Evolutionary conservation across 2,329 filamentous ascomycete genomes (phyloP).

Genomic region (Tolypocladium pustulatum): DNA sequence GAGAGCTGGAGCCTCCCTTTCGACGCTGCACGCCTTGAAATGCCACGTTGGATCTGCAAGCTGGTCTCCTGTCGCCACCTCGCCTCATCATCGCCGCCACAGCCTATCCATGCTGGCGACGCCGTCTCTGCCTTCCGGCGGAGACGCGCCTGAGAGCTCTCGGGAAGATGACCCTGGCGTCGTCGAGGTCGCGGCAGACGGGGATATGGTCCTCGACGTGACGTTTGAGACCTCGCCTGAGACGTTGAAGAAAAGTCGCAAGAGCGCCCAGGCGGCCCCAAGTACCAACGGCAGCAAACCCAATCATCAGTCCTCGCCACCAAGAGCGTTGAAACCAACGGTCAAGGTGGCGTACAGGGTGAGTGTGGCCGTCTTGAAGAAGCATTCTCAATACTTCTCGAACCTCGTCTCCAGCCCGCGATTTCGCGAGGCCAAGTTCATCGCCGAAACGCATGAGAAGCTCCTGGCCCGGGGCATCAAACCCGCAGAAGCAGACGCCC

Average conservation of each 20-base stretch:
- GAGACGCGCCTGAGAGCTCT: not conserved
- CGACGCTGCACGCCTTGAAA: not conserved
- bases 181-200: conserved; percentile 42
- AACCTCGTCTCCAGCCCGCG: conserved; percentile 52
- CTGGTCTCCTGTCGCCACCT: not conserved
- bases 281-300: conserved; percentile 15
- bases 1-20: not conserved
- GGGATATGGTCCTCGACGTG: conserved; percentile 57
- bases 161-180: conserved; percentile 10
- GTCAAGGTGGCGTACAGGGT: conserved; percentile 48
- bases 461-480: conserved; percentile 36
- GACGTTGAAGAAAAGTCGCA: conserved; percentile 35
- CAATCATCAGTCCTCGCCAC: conserved; percentile 12
- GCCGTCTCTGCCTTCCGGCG: not conserved
- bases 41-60: not conserved
- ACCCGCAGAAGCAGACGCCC: conserved; percentile 34
- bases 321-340: conserved; percentile 17
- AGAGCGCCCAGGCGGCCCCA: conserved; percentile 18
- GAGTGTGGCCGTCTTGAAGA: conserved; percentile 42
- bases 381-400: conserved; percentile 59
- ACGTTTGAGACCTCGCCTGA: conserved; percentile 50
- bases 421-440: conserved; percentile 51
- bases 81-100: not conserved
- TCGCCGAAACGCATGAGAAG: conserved; percentile 38
- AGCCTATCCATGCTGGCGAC: not conserved